Conservation (phyloP, 352 stramenopile species). For the Globisporangium okanoganense region DNA sequence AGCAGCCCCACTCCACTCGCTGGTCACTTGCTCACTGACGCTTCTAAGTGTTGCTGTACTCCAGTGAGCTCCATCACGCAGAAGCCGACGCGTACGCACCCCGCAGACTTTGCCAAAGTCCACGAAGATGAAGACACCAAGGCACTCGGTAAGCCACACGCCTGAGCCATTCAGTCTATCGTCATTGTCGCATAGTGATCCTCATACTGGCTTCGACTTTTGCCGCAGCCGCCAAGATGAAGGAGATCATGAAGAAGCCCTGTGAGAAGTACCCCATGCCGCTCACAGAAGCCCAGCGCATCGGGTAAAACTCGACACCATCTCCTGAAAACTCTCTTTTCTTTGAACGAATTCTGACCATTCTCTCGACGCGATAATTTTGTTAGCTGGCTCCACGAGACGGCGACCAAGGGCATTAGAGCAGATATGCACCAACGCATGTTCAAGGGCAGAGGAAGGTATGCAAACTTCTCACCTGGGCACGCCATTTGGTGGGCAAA, state of each 20-base stretch:
- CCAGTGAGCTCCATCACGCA: conserved; percentile 72
- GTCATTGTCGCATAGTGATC: neutral
- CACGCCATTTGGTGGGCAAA: neutral
- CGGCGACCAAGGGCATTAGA: conserved; percentile 59
- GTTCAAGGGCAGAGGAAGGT: conserved; percentile 81
- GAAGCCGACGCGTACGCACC: conserved; percentile 76
- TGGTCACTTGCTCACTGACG: neutral
- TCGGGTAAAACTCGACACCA: conserved; percentile 51
- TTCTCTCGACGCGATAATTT: neutral
- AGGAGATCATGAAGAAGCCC: conserved; percentile 58
- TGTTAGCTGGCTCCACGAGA: conserved; percentile 67
- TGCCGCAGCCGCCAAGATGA: conserved; percentile 46
- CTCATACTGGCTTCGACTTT: neutral
- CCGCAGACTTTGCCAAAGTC: conserved; percentile 61
- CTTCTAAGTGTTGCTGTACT: neutral
- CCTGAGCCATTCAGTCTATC: neutral
- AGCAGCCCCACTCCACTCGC: neutral
- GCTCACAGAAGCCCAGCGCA: conserved; percentile 70
- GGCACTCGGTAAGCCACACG: conserved; percentile 34
- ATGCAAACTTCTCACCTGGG: conserved; percentile 1
- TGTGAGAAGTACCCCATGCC: conserved; percentile 61
- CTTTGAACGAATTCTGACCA: neutral
- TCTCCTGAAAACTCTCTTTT: neutral
- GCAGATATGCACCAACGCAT: conserved; percentile 76
- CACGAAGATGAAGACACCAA: conserved; percentile 48